Evolutionary conservation across 108 stramenopile genomes (phyloP).

Genomic region (Nannochloropsis salina): DNA sequence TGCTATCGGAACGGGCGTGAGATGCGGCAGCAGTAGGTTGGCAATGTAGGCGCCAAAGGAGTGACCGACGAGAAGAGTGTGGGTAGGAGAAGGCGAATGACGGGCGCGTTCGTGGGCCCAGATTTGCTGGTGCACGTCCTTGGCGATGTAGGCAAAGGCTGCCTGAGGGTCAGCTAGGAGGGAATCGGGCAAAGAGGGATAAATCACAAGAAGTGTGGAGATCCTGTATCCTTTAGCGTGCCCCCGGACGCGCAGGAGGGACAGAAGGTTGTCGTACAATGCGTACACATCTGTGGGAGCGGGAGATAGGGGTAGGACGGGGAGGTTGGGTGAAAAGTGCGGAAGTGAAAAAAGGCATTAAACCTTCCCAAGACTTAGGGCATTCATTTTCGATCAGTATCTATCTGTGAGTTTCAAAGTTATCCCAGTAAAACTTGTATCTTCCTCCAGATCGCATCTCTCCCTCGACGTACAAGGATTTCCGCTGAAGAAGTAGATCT

Average conservation of each 20-base stretch:
- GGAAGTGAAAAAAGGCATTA: neutral
- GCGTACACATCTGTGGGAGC: neutral
- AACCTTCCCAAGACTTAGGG: neutral
- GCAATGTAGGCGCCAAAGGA: conserved; percentile 9
- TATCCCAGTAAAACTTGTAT: neutral
- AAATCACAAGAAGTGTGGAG: neutral
- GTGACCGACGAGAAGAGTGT: neutral
- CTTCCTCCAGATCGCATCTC: too few relatives aligned
- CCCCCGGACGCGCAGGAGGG: neutral
- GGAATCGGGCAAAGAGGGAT: neutral
- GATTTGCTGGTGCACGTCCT: conserved; percentile 13
- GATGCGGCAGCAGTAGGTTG: neutral
- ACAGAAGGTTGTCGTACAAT: conserved; percentile 20
- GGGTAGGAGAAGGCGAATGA: neutral
- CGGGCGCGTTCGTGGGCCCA: neutral
- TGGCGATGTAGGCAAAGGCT: conserved; percentile 7
- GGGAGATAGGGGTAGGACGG: neutral
- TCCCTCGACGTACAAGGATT: neutral
- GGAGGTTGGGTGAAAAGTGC: neutral
- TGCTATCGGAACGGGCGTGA: neutral
- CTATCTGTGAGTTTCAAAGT: neutral
- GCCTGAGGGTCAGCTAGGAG: neutral
- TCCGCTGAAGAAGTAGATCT: conserved; percentile 8
- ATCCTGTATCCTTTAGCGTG: neutral
- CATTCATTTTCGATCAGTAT: neutral